Conservation (phyloP, 176 grass and related monocot species). For the Zizania latifolia region DNA sequence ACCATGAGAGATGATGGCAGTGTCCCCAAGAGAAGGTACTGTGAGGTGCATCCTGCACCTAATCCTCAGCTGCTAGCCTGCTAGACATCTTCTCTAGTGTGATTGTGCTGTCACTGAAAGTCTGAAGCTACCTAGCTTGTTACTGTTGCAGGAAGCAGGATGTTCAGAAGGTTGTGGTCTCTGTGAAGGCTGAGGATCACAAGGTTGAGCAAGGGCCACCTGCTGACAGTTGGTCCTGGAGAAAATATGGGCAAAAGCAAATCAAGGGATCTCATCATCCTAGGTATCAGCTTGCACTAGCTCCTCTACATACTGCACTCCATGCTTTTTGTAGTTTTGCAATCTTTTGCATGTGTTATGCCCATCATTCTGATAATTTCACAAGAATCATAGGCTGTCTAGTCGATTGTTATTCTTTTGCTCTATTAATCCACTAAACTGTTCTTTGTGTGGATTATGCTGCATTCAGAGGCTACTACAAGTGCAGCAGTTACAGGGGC, state of each 20-base stretch:
- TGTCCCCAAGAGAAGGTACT: conserved; percentile 3
- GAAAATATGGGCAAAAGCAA: conserved; percentile 25
- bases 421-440: neutral
- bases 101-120: neutral
- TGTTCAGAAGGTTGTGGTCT: conserved; percentile 12
- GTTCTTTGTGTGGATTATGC: neutral
- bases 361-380: neutral
- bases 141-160: neutral
- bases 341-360: neutral
- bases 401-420: neutral
- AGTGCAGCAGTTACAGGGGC: conserved; percentile 16
- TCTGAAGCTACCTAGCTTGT: neutral
- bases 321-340: neutral
- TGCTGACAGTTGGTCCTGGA: conserved; percentile 29
- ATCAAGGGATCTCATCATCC: conserved; percentile 20
- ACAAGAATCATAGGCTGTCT: neutral
- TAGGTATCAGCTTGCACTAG: conserved; percentile 1
- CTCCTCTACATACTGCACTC: neutral
- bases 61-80: neutral
- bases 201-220: conserved; percentile 17
- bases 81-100: neutral
- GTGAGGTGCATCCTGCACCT: neutral
- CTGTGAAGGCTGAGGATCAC: conserved; percentile 6
- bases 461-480: conserved; percentile 28
- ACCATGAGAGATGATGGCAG: neutral